These are phyloP conservation scores for Colletotrichum caudatum DNA, from an alignment of 2,329 filamentous ascomycete genomes.

Conservation along the genomic window DNA sequence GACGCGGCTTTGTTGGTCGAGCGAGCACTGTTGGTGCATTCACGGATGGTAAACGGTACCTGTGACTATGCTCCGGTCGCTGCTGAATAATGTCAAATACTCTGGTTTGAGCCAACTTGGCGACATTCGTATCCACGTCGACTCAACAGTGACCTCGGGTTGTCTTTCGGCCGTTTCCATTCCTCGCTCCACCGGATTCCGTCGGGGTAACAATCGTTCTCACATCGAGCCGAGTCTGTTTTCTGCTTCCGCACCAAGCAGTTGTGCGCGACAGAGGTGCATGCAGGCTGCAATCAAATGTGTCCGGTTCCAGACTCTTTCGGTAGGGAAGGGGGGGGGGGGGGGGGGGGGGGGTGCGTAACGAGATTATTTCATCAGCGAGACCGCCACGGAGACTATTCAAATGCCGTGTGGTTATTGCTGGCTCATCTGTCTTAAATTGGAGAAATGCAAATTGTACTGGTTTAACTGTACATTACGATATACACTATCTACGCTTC, in stretches of 20 bases:
- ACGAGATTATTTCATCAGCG: background rate
- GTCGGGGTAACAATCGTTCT: background rate
- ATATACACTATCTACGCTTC: constrained; percentile 39
- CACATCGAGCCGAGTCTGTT: background rate
- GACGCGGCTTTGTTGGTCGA: background rate
- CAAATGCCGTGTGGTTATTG: background rate
- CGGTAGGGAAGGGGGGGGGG: background rate
- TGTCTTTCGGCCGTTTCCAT: background rate
- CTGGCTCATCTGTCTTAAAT: background rate
- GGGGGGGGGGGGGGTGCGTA: fast-evolving
- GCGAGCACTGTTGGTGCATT: constrained; percentile 18
- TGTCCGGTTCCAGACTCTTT: background rate
- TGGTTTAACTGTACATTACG: constrained; percentile 38
- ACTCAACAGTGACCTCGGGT: too few species aligned
- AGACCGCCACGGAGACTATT: too few species aligned
- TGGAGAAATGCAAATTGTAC: background rate
- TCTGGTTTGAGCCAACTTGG: background rate
- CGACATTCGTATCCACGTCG: background rate
- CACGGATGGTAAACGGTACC: constrained; percentile 40
- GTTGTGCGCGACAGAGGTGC: background rate
- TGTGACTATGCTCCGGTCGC: constrained; percentile 20
- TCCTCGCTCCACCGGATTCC: background rate
- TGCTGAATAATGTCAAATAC: constrained; percentile 28
- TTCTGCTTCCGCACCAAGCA: too few species aligned
- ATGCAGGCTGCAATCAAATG: background rate